phyloP scores from a whole-genome alignment of 2,329 filamentous ascomycete genomes.

The Colletotrichum falcatum region DNA sequence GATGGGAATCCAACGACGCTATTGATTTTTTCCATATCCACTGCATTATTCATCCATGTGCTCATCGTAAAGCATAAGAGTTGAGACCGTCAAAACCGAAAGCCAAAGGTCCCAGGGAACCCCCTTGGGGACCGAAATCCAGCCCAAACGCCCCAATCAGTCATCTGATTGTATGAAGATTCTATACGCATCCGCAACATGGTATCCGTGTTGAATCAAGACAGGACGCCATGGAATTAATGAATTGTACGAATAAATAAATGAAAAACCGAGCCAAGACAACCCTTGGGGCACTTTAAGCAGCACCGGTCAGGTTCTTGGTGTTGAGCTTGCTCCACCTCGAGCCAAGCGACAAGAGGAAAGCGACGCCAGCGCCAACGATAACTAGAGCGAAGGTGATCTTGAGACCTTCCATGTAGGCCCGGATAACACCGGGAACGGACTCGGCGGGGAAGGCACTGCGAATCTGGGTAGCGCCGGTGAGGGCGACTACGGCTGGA shows the following conservation, averaged over 20 bases:
- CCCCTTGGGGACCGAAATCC: not conserved
- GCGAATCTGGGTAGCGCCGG: constrained; percentile 68
- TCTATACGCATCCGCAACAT: not conserved
- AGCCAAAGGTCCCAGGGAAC: not conserved
- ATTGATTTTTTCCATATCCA: not conserved
- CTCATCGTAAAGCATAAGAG: constrained; percentile 16
- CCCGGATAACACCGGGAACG: constrained; percentile 65
- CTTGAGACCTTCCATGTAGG: constrained; percentile 74
- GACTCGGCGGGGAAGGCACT: constrained; percentile 59
- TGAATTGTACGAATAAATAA: no score
- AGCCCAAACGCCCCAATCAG: constrained; percentile 13
- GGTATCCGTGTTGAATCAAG: constrained; percentile 14
- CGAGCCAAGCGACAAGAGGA: constrained; percentile 50
- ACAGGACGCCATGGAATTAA: constrained; percentile 13
- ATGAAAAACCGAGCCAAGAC: not conserved
- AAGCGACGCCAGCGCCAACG: constrained; percentile 58
- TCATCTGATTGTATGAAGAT: constrained; percentile 3
- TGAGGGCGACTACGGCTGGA: constrained; percentile 52
- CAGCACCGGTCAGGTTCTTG: constrained; percentile 29
- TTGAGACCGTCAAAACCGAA: not conserved
- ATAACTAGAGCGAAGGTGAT: constrained; percentile 70
- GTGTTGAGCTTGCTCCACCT: constrained; percentile 49
- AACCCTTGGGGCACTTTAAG: not conserved
- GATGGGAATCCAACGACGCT: no score
- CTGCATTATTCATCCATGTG: constrained; percentile 1